These are phyloP conservation scores for Phaeoacremonium minimum DNA, from an alignment of 2,329 filamentous ascomycete genomes.

Conservation along the genomic window DNA sequence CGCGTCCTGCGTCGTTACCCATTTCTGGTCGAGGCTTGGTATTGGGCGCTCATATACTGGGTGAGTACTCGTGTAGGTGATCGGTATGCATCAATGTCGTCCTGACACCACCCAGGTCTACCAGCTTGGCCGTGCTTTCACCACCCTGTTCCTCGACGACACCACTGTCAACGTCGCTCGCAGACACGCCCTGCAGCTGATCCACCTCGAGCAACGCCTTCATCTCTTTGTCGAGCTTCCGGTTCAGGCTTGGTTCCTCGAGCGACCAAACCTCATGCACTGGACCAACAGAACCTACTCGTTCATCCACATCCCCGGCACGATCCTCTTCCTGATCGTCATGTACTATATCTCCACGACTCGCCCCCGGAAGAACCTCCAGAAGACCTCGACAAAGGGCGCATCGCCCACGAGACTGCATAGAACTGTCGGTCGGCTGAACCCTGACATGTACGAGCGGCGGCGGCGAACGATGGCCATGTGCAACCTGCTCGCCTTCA, in stretches of 20 bases:
- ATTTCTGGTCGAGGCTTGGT: constrained; percentile 72
- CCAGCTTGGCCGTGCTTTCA: constrained; percentile 69
- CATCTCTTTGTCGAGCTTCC: constrained; percentile 61
- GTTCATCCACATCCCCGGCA: constrained; percentile 75
- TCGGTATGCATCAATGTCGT: constrained; percentile 17
- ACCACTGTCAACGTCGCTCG: constrained; percentile 65
- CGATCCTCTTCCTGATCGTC: constrained; percentile 61
- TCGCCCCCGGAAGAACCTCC: constrained; percentile 21
- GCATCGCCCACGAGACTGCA: constrained; percentile 32
- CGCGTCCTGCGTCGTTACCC: constrained; percentile 63
- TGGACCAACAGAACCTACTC: constrained; percentile 72
- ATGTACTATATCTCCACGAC: constrained; percentile 69
- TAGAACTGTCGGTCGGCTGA: constrained; percentile 31
- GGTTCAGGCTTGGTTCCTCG: constrained; percentile 51
- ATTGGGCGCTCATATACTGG: constrained; percentile 75
- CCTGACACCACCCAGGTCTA: constrained; percentile 52
- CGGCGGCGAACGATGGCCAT: constrained; percentile 57
- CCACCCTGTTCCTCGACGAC: constrained; percentile 63
- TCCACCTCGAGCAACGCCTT: constrained; percentile 61
- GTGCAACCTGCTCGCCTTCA: constrained; percentile 56
- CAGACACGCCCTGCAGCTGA: constrained; percentile 62
- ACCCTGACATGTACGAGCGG: constrained; percentile 47
- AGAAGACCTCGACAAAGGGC: constrained; percentile 8
- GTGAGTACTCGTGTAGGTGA: constrained; percentile 39
- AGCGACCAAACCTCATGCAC: constrained; percentile 51